Percentiles rank a stretch among this genome's conserved stretches.
Evolutionary conservation across 805 yeast species (phyloP).

Genomic region (Ogataea chonburiensis): DNA sequence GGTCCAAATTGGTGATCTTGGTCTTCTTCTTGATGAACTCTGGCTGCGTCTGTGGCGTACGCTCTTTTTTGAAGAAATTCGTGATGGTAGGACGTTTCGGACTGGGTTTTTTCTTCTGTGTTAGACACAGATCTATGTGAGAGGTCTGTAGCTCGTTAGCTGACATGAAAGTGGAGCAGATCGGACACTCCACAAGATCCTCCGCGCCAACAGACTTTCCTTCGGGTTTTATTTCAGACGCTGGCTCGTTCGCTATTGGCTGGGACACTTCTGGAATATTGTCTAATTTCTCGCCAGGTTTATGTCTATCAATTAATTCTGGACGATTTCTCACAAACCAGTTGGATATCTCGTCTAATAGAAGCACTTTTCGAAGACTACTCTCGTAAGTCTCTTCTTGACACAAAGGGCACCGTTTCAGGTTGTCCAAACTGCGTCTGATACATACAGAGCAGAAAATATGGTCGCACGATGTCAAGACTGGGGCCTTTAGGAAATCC

Average conservation of each 20-base stretch:
- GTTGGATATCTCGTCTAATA: constrained; percentile 67
- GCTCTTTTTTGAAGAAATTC: constrained; percentile 15
- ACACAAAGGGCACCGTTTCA: constrained; percentile 76
- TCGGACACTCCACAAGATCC: constrained; percentile 60
- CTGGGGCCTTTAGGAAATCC: constrained; percentile 77
- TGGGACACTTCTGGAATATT: constrained; percentile 11
- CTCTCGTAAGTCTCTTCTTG: constrained; percentile 68
- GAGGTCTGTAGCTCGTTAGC: constrained; percentile 51
- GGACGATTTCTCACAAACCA: constrained; percentile 48
- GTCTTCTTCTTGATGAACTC: constrained; percentile 16
- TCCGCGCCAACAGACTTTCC: constrained; percentile 24
- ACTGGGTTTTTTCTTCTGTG: constrained; percentile 21
- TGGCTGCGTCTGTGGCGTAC: constrained; percentile 27
- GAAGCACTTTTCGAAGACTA: constrained; percentile 59
- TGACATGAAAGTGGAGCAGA: constrained; percentile 57
- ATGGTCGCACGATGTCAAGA: constrained; percentile 81
- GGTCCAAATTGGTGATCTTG: constrained; percentile 64
- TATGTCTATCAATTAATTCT: constrained; percentile 34
- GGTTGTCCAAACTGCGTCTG: constrained; percentile 60
- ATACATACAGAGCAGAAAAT: constrained; percentile 88
- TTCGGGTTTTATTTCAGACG: constrained; percentile 13
- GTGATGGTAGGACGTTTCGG: constrained; percentile 16
- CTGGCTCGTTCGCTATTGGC: too few relatives aligned
- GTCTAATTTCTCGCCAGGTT: constrained; percentile 12
- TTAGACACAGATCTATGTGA: constrained; percentile 64